phyloP scores from a whole-genome alignment of 2,329 filamentous ascomycete species.

The Pseudodiploospora longispora region DNA sequence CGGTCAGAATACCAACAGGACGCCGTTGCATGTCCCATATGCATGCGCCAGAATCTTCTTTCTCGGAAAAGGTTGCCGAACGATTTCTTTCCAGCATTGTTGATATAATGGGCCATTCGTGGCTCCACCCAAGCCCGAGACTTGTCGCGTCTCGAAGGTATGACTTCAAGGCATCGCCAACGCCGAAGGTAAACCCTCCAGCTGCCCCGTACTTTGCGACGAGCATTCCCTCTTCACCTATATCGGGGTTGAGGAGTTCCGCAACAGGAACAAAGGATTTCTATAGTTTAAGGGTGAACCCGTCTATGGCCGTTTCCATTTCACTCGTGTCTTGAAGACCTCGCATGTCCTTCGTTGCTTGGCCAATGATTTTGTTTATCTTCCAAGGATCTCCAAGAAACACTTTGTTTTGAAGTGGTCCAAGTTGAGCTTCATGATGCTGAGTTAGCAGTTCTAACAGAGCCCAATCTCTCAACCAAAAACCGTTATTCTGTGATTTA shows the following conservation, averaged over 20 bases:
- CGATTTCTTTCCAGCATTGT: not conserved
- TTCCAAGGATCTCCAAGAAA: not conserved
- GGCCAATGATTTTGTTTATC: too few species aligned
- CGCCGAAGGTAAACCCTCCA: not conserved
- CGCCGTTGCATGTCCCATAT: constrained; percentile 2
- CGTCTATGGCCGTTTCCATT: too few species aligned
- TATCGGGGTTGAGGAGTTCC: not conserved
- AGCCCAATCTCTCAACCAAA: constrained; percentile 3
- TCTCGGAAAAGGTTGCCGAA: not conserved
- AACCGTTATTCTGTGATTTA: not conserved
- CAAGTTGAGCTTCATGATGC: not conserved
- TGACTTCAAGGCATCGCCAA: not conserved
- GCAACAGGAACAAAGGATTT: not conserved
- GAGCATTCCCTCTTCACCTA: not conserved
- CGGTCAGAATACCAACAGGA: constrained; percentile 2
- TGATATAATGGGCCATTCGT: constrained; percentile 1
- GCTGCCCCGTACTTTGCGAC: not conserved
- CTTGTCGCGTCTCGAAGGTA: not conserved
- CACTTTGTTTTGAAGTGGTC: not conserved
- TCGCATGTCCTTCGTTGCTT: too few species aligned
- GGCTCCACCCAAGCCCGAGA: too few species aligned
- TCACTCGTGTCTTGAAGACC: too few species aligned
- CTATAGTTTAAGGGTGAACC: not conserved
- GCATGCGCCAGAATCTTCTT: constrained; percentile 1
- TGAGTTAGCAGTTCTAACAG: not conserved